phyloP scores from a whole-genome alignment of 139 green algal genomes.

The Dunaliella primolecta region DNA sequence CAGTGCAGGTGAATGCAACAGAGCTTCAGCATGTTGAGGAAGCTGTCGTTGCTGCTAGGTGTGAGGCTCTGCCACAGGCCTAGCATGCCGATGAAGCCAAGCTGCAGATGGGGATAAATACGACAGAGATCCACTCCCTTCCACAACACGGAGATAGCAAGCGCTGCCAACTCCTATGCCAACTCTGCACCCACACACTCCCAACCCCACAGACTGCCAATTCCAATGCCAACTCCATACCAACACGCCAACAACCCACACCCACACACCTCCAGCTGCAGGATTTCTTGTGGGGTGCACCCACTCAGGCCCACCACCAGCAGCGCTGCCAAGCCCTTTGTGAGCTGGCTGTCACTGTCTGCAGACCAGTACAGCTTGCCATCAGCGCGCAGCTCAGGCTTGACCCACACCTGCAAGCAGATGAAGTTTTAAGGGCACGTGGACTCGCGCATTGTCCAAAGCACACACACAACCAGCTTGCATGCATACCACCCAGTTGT shows the following conservation, averaged over 20 bases:
- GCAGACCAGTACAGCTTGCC: slow-evolving; percentile 79
- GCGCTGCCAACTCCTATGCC: too few relatives aligned
- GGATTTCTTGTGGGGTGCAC: slow-evolving; percentile 66
- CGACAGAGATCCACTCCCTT: too few relatives aligned
- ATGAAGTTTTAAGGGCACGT: neutral
- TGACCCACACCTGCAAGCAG: slow-evolving; percentile 91
- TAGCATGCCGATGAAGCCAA: slow-evolving; percentile 87
- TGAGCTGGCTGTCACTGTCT: slow-evolving; percentile 21
- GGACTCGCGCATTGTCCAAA: too few relatives aligned
- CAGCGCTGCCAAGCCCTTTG: slow-evolving; percentile 78
- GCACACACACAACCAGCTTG: too few relatives aligned
- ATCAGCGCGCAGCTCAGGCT: slow-evolving; percentile 62
- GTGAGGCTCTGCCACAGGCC: slow-evolving; percentile 94
- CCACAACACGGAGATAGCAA: too few relatives aligned
- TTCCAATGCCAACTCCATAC: too few relatives aligned
- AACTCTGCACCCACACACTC: too few relatives aligned
- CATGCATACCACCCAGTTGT: too few relatives aligned
- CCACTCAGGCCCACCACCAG: slow-evolving; percentile 90
- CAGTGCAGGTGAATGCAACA: too few relatives aligned
- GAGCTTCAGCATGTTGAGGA: slow-evolving; percentile 92
- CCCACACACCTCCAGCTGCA: slow-evolving; percentile 20
- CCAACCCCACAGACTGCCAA: too few relatives aligned
- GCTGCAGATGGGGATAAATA: slow-evolving; percentile 42
- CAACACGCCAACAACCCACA: too few relatives aligned
- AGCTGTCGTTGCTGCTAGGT: slow-evolving; percentile 96